Base-by-base conservation (phyloP, 768 basidiomycete genomes). In the Suillus variegatus region DNA sequence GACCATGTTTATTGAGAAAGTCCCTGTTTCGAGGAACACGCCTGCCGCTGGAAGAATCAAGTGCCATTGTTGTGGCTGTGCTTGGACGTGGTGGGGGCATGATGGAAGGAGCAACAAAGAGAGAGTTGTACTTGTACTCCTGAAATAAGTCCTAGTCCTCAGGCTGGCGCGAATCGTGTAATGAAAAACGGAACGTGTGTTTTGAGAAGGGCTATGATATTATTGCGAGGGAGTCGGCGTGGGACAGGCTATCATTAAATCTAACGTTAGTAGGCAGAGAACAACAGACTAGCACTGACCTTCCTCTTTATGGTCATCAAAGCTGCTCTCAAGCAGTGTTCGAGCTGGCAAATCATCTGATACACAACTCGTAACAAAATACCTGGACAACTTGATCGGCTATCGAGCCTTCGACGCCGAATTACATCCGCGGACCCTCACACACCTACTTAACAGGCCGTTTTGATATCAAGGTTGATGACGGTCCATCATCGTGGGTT, bases 1-100 rank as follows among this genome's bases (percentile, higher is more conserved):
- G 84, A 55, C 90, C 90, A 70, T 88, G 73, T 70, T 88, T 90
- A 68, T 77, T 73, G 51, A 83, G 71, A 72, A 90, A 90, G 58
- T 90, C 88, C 74, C 85, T 89, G 65, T 75, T 72, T 49, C 73
- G 68, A n/a, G 69, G 71, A 13, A 68, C 66, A 63, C 82, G 79
- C 66, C 79, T 84, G 55, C 73, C 73, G 40, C 77, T 78, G 68
- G 73, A 73, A 10, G 73, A 75, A 32, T 77, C 71, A 20, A 73
- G 66, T 18, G 73, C 58, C 35, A 67, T 64, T 25, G 74, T 60
- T 14, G 75, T 70, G 44, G 61, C 63, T 20, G 61, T 20, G 35
- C 72, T 57, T 20, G 69, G 67, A 28, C 69, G 62, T 28, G 72
- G 70, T 65, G 72, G 74, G 44, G 71, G 65, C 44, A 73, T 66